Evolutionary conservation across 2,329 filamentous ascomycete species (phyloP).

Genomic region (Biscogniauxia marginata): DNA sequence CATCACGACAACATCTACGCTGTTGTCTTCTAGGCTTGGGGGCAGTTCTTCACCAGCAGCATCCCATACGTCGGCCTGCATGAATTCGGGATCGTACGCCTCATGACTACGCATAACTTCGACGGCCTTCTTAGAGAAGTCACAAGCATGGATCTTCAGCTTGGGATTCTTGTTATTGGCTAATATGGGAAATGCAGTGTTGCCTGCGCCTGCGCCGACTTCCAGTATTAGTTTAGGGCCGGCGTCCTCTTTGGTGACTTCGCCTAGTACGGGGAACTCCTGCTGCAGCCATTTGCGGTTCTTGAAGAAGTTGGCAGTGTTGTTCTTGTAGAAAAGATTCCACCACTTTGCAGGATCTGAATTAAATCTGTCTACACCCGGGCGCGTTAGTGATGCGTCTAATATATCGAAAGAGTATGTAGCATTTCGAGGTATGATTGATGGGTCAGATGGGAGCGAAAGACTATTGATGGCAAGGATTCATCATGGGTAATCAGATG

Average conservation of each 20-base stretch:
- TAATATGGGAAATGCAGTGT: slow-evolving; percentile 91
- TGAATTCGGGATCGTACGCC: slow-evolving; percentile 67
- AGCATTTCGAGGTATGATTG: slow-evolving; percentile 7
- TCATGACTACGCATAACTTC: slow-evolving; percentile 84
- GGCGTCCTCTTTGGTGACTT: slow-evolving; percentile 68
- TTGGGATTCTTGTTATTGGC: slow-evolving; percentile 78
- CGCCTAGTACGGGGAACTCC: slow-evolving; percentile 86
- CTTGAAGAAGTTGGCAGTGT: slow-evolving; percentile 97
- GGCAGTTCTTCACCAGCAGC: slow-evolving; percentile 71
- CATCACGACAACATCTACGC: slow-evolving; percentile 87
- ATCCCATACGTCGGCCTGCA: slow-evolving; percentile 95
- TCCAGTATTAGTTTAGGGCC: slow-evolving; percentile 75
- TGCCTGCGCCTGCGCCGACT: slow-evolving; percentile 92
- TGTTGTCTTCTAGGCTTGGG: slow-evolving; percentile 71
- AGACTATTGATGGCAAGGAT: slow-evolving; percentile 58
- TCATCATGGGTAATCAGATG: slow-evolving; percentile 67
- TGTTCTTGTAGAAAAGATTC: slow-evolving; percentile 98
- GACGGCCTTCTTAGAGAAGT: slow-evolving; percentile 94
- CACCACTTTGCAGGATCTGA: slow-evolving; percentile 91
- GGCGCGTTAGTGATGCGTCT: slow-evolving; percentile 38
- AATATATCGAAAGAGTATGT: not conserved
- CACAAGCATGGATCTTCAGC: slow-evolving; percentile 86
- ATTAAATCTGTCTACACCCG: slow-evolving; percentile 72
- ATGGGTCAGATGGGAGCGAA: slow-evolving; percentile 71
- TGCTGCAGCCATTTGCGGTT: slow-evolving; percentile 96